Base-by-base conservation (phyloP, 805 yeast species). In the Wickerhamiella kazuoi region DNA sequence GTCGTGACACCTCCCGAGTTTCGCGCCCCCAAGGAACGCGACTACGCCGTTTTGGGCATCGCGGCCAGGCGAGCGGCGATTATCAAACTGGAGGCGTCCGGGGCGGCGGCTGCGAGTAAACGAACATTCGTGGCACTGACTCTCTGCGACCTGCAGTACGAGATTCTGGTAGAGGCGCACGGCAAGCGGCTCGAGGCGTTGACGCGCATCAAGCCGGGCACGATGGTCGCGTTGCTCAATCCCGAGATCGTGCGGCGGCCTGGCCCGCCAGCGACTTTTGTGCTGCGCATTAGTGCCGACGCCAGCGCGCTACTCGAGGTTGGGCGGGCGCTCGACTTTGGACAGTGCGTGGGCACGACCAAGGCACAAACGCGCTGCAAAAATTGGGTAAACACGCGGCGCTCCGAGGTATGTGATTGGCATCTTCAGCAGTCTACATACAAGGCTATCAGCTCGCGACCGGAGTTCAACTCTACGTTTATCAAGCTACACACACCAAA, bases 1-100 rank as follows among this genome's bases (percentile, higher is more conserved):
- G 73, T 75, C 45, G 73, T 84, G 1, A 46, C 54, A 21, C 77
- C 90, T 2, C 90, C 94, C 0, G 62, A 70, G 17, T 84, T 69
- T 51, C 53, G 58, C 4, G 79, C 79, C 35, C 94, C 94, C 0
- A 58, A 60, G 2, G 76, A 76, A 49, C 58, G 77, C 3, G 84
- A 86, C 52, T 84, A 83, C 79, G 76, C 76, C n/a, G 68, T 75
- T 1, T 50, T 77, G n/a, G 96, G 93, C 1, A 64, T 80, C 2
- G 62, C 86, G 0, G 60, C 72, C 3, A 50, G 54, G 17, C 83
- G 83, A 50, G 61, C 74, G 3, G 70, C 64, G 6, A 65, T 77
- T 3, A 63, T 66, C 45, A 54, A 59, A 24, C n/a, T n/a, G n/a
- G n/a, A n/a, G n/a, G n/a, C n/a, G n/a, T n/a, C n/a, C n/a, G n/a